Conservation (phyloP, 179 eudicot species). For the Beta lomatogona region DNA sequence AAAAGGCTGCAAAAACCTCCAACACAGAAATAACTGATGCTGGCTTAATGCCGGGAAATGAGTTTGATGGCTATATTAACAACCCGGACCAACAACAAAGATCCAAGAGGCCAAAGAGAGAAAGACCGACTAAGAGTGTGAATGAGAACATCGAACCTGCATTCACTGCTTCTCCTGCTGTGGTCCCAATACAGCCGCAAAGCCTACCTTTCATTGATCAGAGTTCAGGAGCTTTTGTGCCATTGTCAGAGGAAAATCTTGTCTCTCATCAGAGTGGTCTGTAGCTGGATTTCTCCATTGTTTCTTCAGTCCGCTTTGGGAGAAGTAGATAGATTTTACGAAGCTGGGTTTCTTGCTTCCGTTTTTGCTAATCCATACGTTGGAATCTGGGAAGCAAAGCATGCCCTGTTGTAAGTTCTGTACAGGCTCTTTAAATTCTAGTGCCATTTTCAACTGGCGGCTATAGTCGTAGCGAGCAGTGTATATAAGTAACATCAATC, state of each 20-base stretch:
- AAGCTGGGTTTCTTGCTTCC: slow-evolving; percentile 29
- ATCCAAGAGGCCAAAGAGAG: slow-evolving; percentile 77
- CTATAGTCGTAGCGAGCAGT: slow-evolving; percentile 14
- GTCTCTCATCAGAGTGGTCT: slow-evolving; percentile 14
- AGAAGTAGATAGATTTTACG: not conserved
- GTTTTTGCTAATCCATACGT: slow-evolving; percentile 20
- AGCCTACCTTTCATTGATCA: slow-evolving; percentile 25
- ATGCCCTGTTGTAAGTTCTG: slow-evolving; percentile 24
- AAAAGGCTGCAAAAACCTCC: slow-evolving; percentile 39
- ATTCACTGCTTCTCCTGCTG: slow-evolving; percentile 40
- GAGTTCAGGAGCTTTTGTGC: slow-evolving; percentile 21
- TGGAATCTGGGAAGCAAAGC: slow-evolving; percentile 20
- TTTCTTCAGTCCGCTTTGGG: not conserved
- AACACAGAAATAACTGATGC: slow-evolving; percentile 37
- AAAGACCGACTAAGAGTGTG: slow-evolving; percentile 92
- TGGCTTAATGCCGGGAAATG: slow-evolving; percentile 35
- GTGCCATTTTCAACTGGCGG: slow-evolving; percentile 21
- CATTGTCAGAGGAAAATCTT: slow-evolving; percentile 12
- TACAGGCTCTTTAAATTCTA: slow-evolving; percentile 20
- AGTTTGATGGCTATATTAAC: slow-evolving; percentile 43
- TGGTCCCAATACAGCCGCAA: slow-evolving; percentile 28
- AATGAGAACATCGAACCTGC: slow-evolving; percentile 84
- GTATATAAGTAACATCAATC: slow-evolving; percentile 20
- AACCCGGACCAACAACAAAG: slow-evolving; percentile 45
- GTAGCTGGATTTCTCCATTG: not conserved